Base-by-base conservation (phyloP, 179 eudicot species). In the Pouteria campechiana region DNA sequence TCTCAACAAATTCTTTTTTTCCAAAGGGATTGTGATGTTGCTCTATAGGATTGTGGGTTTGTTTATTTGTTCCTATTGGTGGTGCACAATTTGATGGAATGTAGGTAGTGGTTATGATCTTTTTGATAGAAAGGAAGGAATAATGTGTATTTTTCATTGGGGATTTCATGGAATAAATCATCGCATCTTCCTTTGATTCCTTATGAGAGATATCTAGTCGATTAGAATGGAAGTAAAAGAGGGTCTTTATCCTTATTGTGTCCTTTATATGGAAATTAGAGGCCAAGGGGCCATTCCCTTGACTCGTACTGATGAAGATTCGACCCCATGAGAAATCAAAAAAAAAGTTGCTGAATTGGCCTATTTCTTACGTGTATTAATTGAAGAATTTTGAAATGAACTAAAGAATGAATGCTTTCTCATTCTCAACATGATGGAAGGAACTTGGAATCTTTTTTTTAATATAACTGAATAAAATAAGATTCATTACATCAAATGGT, bases 221-320 rank as follows among this genome's bases (percentile, higher is more conserved):
- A 10, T 31, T 13, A 16, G 32, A 41, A 41, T 52, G 31, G 14
- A 41, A 52, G 37, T 52, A 29, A 52, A 52, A 52, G 40, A 52
- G 38, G 40, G 47, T 52, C 30, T 52, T 31, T 52, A 30, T 41
- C 34, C 40, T 32, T 32, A 23, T 52, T 40, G 27, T 29, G 40
- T 32, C 24, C 57, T 52, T 52, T 41, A 41, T 22, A 30, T 52
- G 23, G 48, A 52, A 52, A 52, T 41, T 17, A 6, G 12, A 30
- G 32, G 40, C 40, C 48, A 30, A 23, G 48, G 48, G 33, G 17
- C 41, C 13, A 42, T 23, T 5, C 16, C 23, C 21, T 14, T 43
- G 22, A 25, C 34, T 25, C 11, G 10, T 43, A 43, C 22, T 25
- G n/a, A 27, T 43, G 20, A 6, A 22, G 28, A 27, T 43, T 43